Evolutionary conservation across 495 filamentous ascomycete species (phyloP), one percentile per base, ranked within the genome.

Genomic region (Talaromyces proteolyticus): DNA sequence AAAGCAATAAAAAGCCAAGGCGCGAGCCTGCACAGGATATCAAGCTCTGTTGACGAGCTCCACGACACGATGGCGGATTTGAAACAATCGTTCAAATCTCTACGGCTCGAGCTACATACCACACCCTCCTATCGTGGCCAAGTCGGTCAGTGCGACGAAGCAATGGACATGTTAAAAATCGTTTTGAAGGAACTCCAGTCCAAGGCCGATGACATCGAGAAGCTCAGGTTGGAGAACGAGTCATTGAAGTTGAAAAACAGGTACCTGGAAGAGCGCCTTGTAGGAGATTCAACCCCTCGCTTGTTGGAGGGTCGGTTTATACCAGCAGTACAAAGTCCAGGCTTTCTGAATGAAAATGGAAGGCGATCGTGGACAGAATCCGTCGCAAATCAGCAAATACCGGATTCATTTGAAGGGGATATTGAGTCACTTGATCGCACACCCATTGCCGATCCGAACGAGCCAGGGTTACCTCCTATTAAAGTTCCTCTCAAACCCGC

Each of bases 151-250:
- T 18, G 34, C 0, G 50, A 52, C 17, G 43, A 45, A 6, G 43
- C 42, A 12, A 69, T 71, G 41, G 62, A 72, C 11, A 73, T 75
- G 72, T 60, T 75, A 24, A 59, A 64, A 2, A 73, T 68, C 2
- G 70, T 75, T 0, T 45, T 75, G 22, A 72, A 68, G 49, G 72
- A 75, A 50, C 63, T 75, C 8, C 69, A 67, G 47, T 59, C 50
- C 4, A 75, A 75, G 40, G 67, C 72, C 0, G 69, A 73, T 6
- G 72, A 75, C 39, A 75, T 72, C 16, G 72, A 75, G 49, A 70
- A 64, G 45, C 17, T 75, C 17, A 73, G 67, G 49, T 47, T 75
- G 53, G 72, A 75, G 54, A 71, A 66, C 19, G 72, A 73, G 49
- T 65, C 69, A 0, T 47, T 75, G 53, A 73, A 72, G 34, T 25